Percentiles rank a stretch among this genome's conserved stretches.
These are phyloP conservation scores for carrot (Daucus carota) DNA, from an alignment of 129 eudicot genomes.

Conservation along the genomic window DH1_v3.0 NC_030386.2:23203501-23204000, in stretches of 20 bases:
- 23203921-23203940: too few relatives aligned
- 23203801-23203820: neutral
- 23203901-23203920: neutral
- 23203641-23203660: conserved; percentile 77
- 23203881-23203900: neutral
- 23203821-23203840: neutral
- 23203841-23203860: neutral
- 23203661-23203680: conserved; percentile 65
- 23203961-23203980: neutral
- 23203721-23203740: conserved; percentile 87
- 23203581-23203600: conserved; percentile 8
- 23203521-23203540: neutral
- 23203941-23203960: neutral
- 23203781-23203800: neutral
- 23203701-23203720: conserved; percentile 72
- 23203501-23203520: neutral
- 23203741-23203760: neutral
- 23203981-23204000: neutral
- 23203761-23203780: neutral
- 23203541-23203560: neutral
- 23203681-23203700: conserved; percentile 63
- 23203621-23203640: conserved; percentile 93
- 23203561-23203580: neutral
- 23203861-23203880: conserved; percentile 6
- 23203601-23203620: conserved; percentile 23